Conservation (phyloP, 257 asterid species). For the Asclepias syriaca region DNA sequence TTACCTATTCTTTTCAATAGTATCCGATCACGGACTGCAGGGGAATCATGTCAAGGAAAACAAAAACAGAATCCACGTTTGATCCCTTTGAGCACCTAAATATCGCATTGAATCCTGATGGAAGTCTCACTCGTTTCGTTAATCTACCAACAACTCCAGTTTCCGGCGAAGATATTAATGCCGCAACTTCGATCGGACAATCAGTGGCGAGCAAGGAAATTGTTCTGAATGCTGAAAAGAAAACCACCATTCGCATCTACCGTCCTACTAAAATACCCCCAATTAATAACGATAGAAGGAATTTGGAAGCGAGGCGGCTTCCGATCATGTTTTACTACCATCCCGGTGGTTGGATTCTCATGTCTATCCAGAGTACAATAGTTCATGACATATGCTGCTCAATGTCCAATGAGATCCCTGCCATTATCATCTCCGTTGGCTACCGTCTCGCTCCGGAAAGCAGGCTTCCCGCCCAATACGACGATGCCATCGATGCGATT, state of each 20-base stretch:
- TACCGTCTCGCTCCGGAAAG: slow-evolving; percentile 81
- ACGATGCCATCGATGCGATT: slow-evolving; percentile 65
- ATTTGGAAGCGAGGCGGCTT: slow-evolving; percentile 22
- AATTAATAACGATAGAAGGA: slow-evolving; percentile 34
- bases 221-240: slow-evolving; percentile 41
- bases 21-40: too few species aligned
- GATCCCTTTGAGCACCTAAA: too few species aligned
- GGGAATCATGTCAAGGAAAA: too few species aligned
- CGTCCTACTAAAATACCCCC: slow-evolving; percentile 61
- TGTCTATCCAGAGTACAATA: slow-evolving; percentile 31
- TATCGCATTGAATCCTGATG: slow-evolving; percentile 26
- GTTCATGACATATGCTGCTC: slow-evolving; percentile 53
- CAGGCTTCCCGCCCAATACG: slow-evolving; percentile 83
- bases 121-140: slow-evolving; percentile 60
- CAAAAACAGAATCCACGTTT: too few species aligned
- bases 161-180: slow-evolving; percentile 35
- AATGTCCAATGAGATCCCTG: slow-evolving; percentile 49
- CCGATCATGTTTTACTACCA: slow-evolving; percentile 65
- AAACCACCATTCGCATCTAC: slow-evolving; percentile 74
- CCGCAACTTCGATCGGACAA: slow-evolving; percentile 20
- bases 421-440: slow-evolving; percentile 58
- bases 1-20: too few species aligned
- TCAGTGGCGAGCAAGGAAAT: slow-evolving; percentile 76
- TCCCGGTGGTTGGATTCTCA: slow-evolving; percentile 61
- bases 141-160: slow-evolving; percentile 56